A percentile compares a stretch with the other conserved stretches of the same genome.
phyloP scores from a whole-genome alignment of 345 rosid species.

The Syzygium aromaticum region DNA sequence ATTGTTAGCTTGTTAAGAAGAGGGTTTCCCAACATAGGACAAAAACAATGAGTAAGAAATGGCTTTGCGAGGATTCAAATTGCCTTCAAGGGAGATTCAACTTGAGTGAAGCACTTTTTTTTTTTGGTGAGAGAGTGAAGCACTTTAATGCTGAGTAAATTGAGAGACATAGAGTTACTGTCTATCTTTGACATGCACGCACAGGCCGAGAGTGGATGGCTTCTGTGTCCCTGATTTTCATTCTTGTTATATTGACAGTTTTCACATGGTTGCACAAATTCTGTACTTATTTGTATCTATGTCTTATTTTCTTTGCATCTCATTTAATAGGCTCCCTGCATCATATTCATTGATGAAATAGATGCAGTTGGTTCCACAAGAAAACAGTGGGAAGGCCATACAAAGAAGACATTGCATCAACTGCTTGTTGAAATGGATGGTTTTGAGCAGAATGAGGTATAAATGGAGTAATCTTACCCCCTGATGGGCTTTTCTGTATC shows the following conservation, averaged over 20 bases:
- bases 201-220: not conserved
- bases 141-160: not conserved
- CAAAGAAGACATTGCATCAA: slow-evolving; percentile 98
- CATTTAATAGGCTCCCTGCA: slow-evolving; percentile 82
- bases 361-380: slow-evolving; percentile 98
- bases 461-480: not conserved
- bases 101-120: not conserved
- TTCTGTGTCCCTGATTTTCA: not conserved
- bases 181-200: not conserved
- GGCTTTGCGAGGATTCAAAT: not conserved
- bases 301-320: not conserved
- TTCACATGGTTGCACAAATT: not conserved
- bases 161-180: not conserved
- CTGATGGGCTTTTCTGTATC: not conserved
- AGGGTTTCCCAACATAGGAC: not conserved
- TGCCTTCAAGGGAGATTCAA: not conserved
- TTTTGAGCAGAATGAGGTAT: slow-evolving; percentile 96
- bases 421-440: slow-evolving; percentile 99
- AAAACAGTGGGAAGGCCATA: slow-evolving; percentile 99
- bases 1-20: not conserved
- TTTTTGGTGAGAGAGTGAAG: not conserved
- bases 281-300: not conserved
- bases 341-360: slow-evolving; percentile 95
- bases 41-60: not conserved
- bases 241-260: not conserved